These are phyloP conservation scores for Rhizophora apiculata DNA, from an alignment of 345 rosid species.

Conservation along the genomic window DNA sequence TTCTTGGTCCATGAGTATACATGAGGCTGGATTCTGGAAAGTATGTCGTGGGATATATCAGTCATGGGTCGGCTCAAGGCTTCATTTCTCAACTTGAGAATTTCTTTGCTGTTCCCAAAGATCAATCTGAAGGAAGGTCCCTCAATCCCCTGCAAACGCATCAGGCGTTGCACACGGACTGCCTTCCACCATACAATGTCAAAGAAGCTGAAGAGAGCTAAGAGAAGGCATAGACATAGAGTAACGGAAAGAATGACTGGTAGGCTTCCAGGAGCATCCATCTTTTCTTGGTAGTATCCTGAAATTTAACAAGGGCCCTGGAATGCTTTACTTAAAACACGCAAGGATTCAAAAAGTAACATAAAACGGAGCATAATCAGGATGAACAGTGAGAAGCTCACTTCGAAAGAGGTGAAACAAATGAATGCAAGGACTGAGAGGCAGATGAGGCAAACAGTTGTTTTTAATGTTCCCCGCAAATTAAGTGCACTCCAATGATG, in stretches of 20 bases:
- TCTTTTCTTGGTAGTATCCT: background rate
- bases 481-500: too few relatives aligned
- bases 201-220: slow-evolving; percentile 3
- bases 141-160: slow-evolving; percentile 4
- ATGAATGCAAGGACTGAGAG: too few relatives aligned
- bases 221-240: background rate
- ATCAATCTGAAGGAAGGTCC: slow-evolving; percentile 15
- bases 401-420: too few relatives aligned
- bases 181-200: slow-evolving; percentile 12
- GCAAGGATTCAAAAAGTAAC: too few relatives aligned
- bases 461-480: too few relatives aligned
- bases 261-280: background rate
- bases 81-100: background rate
- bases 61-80: slow-evolving; percentile 20
- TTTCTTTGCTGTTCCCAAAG: slow-evolving; percentile 5
- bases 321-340: too few relatives aligned
- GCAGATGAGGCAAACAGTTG: too few relatives aligned
- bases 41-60: slow-evolving; percentile 22
- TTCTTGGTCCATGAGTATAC: slow-evolving; percentile 26
- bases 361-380: too few relatives aligned
- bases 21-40: slow-evolving; percentile 28
- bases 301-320: background rate
- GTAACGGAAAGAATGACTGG: background rate
- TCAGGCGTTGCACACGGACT: background rate
- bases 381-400: too few relatives aligned